Percentiles rank a stretch among this genome's conserved stretches.
Evolutionary conservation across 129 eudicot species (phyloP).

Genomic region (Heracleum sosnowskyi): DNA sequence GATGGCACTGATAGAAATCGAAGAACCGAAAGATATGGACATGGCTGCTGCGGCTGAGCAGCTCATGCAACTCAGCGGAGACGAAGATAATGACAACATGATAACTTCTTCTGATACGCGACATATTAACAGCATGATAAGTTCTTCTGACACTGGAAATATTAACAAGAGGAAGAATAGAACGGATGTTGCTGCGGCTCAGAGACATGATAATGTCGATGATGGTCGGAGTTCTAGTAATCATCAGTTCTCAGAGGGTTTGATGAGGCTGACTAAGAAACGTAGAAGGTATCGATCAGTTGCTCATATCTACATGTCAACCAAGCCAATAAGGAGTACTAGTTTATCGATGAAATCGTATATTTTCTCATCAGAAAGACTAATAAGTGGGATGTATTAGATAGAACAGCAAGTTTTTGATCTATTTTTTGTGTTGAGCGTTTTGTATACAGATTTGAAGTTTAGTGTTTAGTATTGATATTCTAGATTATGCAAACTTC

Average conservation of each 20-base stretch:
- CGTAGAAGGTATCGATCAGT: neutral
- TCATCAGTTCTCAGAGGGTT: neutral
- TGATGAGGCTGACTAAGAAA: neutral
- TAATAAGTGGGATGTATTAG: neutral
- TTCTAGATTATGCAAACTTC: neutral
- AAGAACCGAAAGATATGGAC: conserved; percentile 2
- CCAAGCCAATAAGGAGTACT: neutral
- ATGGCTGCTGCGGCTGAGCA: conserved; percentile 13
- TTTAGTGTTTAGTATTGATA: neutral
- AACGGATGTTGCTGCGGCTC: neutral
- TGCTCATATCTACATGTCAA: neutral
- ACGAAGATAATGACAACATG: neutral
- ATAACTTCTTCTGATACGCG: neutral
- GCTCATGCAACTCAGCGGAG: conserved; percentile 11
- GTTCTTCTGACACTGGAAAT: neutral
- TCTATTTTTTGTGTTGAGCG: neutral
- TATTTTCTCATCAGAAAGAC: neutral
- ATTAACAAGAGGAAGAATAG: neutral
- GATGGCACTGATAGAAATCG: neutral
- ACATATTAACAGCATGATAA: no score
- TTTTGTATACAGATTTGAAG: neutral
- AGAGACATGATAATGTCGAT: neutral
- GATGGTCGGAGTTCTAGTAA: neutral
- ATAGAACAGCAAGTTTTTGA: neutral
- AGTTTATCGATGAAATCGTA: neutral